These are phyloP conservation scores for Fraxinus albicans DNA, from an alignment of 305 asterid genomes.

Conservation along the genomic window DNA sequence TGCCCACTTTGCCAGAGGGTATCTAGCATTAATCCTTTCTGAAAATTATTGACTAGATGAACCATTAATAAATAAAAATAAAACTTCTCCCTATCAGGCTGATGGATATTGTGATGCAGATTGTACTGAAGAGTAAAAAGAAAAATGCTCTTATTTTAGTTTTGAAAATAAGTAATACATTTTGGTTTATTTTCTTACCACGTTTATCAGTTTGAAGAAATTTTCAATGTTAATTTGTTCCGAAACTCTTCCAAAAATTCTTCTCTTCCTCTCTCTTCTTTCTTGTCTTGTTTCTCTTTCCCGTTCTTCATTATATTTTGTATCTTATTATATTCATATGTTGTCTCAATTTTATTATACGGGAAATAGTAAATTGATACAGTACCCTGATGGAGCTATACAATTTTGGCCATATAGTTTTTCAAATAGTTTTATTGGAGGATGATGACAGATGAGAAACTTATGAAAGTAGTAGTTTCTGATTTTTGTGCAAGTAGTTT, in stretches of 20 bases:
- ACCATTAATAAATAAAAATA: neutral
- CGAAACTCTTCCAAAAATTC: neutral
- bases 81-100: neutral
- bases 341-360: neutral
- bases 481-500: constrained; percentile 3
- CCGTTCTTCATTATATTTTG: neutral
- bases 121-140: neutral
- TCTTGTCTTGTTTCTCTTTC: neutral
- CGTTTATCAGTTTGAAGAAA: neutral
- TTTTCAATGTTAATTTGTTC: neutral
- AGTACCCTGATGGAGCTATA: constrained; percentile 4
- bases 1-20: constrained; percentile 70
- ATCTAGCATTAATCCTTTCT: constrained; percentile 20
- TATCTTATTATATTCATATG: neutral
- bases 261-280: neutral
- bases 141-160: neutral
- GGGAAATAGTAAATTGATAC: neutral
- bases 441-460: neutral
- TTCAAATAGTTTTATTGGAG: constrained; percentile 1
- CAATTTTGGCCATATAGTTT: neutral
- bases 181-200: neutral
- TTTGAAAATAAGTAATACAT: neutral
- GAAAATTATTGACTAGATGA: neutral
- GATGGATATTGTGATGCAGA: neutral
- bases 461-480: neutral